These are phyloP conservation scores for Euclidium syriacum DNA, from an alignment of 345 rosid genomes.

Conservation along the genomic window DNA sequence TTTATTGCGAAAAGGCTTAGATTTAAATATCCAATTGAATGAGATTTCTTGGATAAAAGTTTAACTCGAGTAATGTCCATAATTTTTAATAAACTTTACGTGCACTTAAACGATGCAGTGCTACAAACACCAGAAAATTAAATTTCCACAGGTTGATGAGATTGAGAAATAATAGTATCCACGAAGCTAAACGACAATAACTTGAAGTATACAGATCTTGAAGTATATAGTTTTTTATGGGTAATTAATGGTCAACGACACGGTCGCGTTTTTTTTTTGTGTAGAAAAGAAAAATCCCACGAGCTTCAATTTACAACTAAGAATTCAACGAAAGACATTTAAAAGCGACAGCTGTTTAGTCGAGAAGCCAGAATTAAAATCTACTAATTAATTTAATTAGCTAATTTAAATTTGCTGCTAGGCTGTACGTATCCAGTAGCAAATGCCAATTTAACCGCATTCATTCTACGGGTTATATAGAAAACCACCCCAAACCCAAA, in stretches of 20 bases:
- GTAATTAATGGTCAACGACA: conserved; percentile 18
- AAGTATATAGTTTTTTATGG: neutral
- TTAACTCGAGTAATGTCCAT: conserved; percentile 8
- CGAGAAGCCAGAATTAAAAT: conserved; percentile 5
- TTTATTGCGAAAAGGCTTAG: neutral
- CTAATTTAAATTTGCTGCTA: conserved; percentile 24
- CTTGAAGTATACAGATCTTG: neutral
- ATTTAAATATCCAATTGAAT: conserved; percentile 23
- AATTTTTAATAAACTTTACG: conserved; percentile 16
- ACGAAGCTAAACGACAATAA: neutral
- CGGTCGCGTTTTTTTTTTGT: conserved; percentile 6
- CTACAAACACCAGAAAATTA: neutral
- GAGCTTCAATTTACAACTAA: conserved; percentile 22
- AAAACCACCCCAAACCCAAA: conserved; percentile 12
- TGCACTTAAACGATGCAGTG: conserved; percentile 21
- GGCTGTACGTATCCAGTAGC: conserved; percentile 34
- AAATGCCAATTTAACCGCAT: conserved; percentile 26
- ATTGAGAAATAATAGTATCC: neutral
- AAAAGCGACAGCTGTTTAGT: conserved; percentile 29
- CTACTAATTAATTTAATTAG: conserved; percentile 16
- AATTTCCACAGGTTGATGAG: neutral
- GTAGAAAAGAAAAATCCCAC: conserved; percentile 16
- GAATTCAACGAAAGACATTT: neutral
- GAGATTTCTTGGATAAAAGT: conserved; percentile 25
- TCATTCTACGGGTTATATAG: conserved; percentile 17